Base-by-base conservation (phyloP, 2,329 filamentous ascomycete species). In the Didymella arachidicola region DNA sequence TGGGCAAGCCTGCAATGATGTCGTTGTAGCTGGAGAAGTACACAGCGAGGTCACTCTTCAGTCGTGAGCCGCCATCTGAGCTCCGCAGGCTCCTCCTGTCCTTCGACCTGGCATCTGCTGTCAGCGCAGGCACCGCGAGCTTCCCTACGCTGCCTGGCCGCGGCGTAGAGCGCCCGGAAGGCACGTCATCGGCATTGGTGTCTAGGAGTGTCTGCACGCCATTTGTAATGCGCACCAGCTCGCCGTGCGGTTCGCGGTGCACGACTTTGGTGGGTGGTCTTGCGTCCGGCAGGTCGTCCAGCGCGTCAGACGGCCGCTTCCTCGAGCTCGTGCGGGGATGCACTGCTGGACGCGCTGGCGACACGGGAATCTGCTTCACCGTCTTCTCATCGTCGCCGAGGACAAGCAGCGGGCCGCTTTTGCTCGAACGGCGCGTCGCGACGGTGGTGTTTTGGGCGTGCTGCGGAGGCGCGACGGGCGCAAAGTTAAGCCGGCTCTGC, bases 21-120 rank as follows among this genome's bases (percentile, higher is more conserved):
- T 96, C 92, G 78, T 97, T 93, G 77, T 97, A 98, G 72, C 96
- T 93, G 51, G 91, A 88, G 72, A 98, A 97, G 79, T 97, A 98
- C 46, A 87, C 86, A 36, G 93, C 89, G 61, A 98, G 83, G 73
- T 97, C 93, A 78, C 93, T 97, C 83, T 96, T 97, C 79, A 93
- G 89, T 67, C 92, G 85, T 50, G 89, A 89, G 11, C 89, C 90
- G 70, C 85, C 85, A 73, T 96, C 92, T 71, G 96, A 91, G 51
- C 92, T 96, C 62, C 94, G 87, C 74, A 97, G 81, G 73, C 92
- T 94, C 71, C 93, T 81, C 75, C 86, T 89, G 66, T 91, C 88
- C 60, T 87, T 63, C 26, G 60, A 57, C 48, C 34, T 57, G 53
- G 53, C 61, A 59, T 55, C 51, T 8, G 64, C 26, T 10, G 67